A percentile compares a stretch with the other conserved stretches of the same genome.
Evolutionary conservation across 2,329 filamentous ascomycete genomes (phyloP).

Genomic region (Achaetomium macrosporum): DNA sequence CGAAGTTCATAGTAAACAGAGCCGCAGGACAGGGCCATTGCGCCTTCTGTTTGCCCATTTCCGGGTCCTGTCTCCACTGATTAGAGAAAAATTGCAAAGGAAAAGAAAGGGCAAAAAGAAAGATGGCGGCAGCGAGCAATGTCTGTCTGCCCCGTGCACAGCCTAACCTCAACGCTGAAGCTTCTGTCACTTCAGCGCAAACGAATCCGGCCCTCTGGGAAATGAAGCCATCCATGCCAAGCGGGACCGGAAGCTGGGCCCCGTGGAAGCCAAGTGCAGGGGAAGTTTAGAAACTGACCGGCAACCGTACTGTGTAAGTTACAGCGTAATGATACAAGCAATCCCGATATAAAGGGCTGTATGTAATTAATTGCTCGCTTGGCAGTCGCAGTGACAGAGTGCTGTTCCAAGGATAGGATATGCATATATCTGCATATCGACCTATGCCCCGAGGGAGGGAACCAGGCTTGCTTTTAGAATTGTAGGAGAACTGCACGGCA

Average conservation of each 20-base stretch:
- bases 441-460: too few relatives aligned
- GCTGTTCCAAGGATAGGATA: too few relatives aligned
- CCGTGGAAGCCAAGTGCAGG: neutral
- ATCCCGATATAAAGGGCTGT: neutral
- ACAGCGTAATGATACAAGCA: neutral
- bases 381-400: too few relatives aligned
- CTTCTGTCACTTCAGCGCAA: neutral
- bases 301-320: neutral
- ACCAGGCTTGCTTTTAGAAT: too few relatives aligned
- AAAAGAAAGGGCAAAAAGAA: too few relatives aligned
- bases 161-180: neutral
- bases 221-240: neutral
- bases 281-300: neutral
- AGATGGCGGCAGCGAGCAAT: neutral
- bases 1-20: neutral
- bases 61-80: too few relatives aligned
- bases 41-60: too few relatives aligned
- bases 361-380: too few relatives aligned
- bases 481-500: too few relatives aligned
- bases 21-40: neutral
- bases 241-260: constrained; percentile 8
- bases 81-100: too few relatives aligned
- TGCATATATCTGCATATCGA: too few relatives aligned
- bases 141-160: neutral
- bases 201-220: constrained; percentile 5